Percentiles rank a stretch among this genome's conserved stretches.
Conservation (phyloP, 2,329 filamentous ascomycete species). For the Alternaria consortialis region DNA sequence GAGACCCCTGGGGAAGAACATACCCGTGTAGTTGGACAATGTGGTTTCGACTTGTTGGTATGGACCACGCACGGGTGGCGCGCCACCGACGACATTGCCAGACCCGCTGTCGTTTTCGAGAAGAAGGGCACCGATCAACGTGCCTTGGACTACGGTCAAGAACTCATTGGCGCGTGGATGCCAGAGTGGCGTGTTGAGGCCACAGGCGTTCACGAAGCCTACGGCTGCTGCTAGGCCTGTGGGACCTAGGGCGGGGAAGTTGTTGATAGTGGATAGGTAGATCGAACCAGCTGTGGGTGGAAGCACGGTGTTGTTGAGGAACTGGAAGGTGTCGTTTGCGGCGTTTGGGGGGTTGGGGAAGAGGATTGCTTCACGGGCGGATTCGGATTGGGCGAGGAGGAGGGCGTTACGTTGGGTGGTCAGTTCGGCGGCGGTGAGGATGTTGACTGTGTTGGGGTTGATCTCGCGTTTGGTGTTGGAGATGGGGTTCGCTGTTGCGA, state of each 20-base stretch:
- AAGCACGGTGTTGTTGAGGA: conserved; percentile 48
- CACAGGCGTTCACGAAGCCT: conserved; percentile 62
- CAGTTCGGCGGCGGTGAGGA: conserved; percentile 24
- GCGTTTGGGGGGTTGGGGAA: conserved; percentile 30
- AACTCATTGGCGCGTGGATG: conserved; percentile 55
- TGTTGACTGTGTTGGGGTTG: conserved; percentile 28
- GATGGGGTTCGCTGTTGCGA: conserved; percentile 20
- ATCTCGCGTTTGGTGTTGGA: conserved; percentile 16
- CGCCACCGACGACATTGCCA: conserved; percentile 28
- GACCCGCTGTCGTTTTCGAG: conserved; percentile 47
- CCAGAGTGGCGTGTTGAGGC: conserved; percentile 57
- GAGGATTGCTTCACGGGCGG: conserved; percentile 27
- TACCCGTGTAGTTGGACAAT: conserved; percentile 50
- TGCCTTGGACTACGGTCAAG: conserved; percentile 50
- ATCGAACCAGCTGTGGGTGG: conserved; percentile 57
- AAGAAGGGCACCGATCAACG: conserved; percentile 48
- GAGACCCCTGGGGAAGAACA: conserved; percentile 51
- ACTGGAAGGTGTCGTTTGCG: conserved; percentile 32
- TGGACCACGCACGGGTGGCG: conserved; percentile 26
- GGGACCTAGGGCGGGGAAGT: conserved; percentile 65
- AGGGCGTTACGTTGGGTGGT: conserved; percentile 25
- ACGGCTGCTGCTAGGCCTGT: conserved; percentile 62
- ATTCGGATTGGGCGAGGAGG: conserved; percentile 26
- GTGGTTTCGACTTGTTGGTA: conserved; percentile 46
- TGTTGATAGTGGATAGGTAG: conserved; percentile 63